Conservation (phyloP, 2,329 filamentous ascomycete genomes). For the Pochonia chlamydosporia region DNA sequence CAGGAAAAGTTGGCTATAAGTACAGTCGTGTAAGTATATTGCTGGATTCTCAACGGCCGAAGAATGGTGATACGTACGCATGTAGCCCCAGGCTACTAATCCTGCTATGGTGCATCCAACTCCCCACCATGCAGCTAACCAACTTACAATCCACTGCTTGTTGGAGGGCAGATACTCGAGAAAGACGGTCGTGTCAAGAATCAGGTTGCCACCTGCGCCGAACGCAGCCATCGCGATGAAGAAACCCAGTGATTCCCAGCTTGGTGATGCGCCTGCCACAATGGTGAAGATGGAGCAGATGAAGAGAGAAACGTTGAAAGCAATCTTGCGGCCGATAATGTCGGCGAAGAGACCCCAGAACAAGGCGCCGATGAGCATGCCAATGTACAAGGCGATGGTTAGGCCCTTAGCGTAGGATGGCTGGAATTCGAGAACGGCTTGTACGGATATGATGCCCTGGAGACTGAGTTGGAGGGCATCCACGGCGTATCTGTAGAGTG, state of each 20-base stretch:
- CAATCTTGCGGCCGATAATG: conserved; percentile 36
- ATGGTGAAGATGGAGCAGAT: conserved; percentile 55
- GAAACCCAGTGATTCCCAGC: conserved; percentile 54
- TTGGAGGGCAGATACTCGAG: conserved; percentile 17
- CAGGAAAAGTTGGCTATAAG: conserved; percentile 32
- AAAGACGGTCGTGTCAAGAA: conserved; percentile 53
- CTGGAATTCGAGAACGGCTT: conserved; percentile 54
- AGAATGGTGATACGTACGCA: conserved; percentile 31
- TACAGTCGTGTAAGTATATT: too few species aligned
- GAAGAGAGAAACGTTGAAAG: conserved; percentile 59
- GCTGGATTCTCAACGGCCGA: too few species aligned
- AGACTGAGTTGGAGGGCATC: conserved; percentile 43
- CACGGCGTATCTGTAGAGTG: conserved; percentile 32
- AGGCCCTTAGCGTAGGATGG: conserved; percentile 49
- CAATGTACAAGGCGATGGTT: conserved; percentile 55
- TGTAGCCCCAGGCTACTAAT: conserved; percentile 37
- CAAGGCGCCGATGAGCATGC: conserved; percentile 32
- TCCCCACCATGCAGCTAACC: conserved; percentile 43
- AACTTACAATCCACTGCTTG: conserved; percentile 41
- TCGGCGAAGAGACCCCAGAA: conserved; percentile 52
- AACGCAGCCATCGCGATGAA: conserved; percentile 58
- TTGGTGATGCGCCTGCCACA: conserved; percentile 56
- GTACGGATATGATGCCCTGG: conserved; percentile 55
- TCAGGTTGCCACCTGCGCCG: conserved; percentile 59
- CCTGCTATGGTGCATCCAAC: conserved; percentile 43